Evolutionary conservation across 495 filamentous ascomycete genomes (phyloP), one percentile per base, ranked within the genome.

Genomic region (Acidomyces sp.): DNA sequence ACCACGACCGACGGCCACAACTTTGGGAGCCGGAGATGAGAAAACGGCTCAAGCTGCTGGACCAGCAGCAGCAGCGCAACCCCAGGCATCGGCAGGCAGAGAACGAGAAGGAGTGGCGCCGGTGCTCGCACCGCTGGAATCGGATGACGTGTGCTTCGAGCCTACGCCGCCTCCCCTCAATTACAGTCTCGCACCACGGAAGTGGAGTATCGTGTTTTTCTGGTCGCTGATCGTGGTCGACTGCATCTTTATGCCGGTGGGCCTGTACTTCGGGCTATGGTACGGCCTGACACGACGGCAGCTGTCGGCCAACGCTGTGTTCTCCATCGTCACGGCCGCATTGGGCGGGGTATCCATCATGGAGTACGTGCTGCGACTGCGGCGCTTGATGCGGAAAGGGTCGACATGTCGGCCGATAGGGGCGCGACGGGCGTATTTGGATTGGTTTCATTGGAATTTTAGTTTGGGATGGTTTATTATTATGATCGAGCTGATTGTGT

Each of bases 361-460:
- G n/a, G 74, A 78, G 53, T 78, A 65, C 49, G 54, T 57, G 29
- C 48, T 59, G n/a, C 55, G 63, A 1, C 60, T 59, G 44, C 48
- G 49, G 28, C 43, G 55, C 18, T 39, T 66, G 34, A 59, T 54
- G 53, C 54, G 50, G 44, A 70, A 70, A 48, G 52, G 55, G 44
- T 70, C 67, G 13, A 62, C 60, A 21, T 68, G 70, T 25, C 64
- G 72, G 11, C 68, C 69, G 5, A 57, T 75, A 26, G 73, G 72
- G 19, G 67, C 71, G 9, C 54, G 55, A 20, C 61, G 63, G 42
- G 62, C 56, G 59, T 68, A 72, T 41, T 59, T 76, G 33, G 73
- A 78, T 45, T 77, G 72, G 55, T 76, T 76, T 43, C 72, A 77
- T 33, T 72, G 74, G 60, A 75, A 74, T 43, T 71, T 75, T 44